A percentile compares a stretch with the other conserved stretches of the same genome.
Evolutionary conservation across 371 early-diverging fungal genomes (phyloP).

Genomic region (Mortierella sp.): DNA sequence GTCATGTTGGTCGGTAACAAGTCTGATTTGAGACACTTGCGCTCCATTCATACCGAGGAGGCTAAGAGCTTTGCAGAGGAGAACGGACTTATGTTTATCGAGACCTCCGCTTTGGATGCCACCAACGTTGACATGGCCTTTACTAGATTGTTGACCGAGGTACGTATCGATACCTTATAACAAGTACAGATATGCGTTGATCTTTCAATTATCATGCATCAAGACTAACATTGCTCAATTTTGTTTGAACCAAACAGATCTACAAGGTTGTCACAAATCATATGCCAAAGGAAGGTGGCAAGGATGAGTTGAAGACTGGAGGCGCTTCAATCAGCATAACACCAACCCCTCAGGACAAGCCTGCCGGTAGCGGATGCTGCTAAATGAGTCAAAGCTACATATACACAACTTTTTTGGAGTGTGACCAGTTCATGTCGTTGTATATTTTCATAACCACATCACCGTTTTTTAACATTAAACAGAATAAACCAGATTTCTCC

Average conservation of each 20-base stretch:
- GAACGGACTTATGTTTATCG: constrained; percentile 79
- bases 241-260: constrained; percentile 19
- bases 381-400: constrained; percentile 12
- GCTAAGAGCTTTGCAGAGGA: constrained; percentile 58
- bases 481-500: background rate
- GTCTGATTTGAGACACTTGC: constrained; percentile 57
- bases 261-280: constrained; percentile 57
- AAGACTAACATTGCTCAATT: background rate
- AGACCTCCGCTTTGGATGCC: constrained; percentile 83
- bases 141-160: constrained; percentile 75
- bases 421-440: background rate
- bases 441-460: background rate
- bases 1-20: constrained; percentile 58
- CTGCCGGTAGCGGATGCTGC: constrained; percentile 56
- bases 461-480: background rate
- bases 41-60: constrained; percentile 54
- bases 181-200: too few species aligned
- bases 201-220: too few species aligned
- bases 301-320: constrained; percentile 56
- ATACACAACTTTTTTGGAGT: background rate
- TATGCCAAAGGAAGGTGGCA: constrained; percentile 55
- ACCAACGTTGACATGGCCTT: constrained; percentile 83
- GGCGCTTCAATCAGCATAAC: constrained; percentile 58
- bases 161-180: constrained; percentile 16
- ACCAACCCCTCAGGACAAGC: constrained; percentile 57